Base-by-base conservation (phyloP, 2,329 filamentous ascomycete species). In the Aureobasidium sp. region DNA sequence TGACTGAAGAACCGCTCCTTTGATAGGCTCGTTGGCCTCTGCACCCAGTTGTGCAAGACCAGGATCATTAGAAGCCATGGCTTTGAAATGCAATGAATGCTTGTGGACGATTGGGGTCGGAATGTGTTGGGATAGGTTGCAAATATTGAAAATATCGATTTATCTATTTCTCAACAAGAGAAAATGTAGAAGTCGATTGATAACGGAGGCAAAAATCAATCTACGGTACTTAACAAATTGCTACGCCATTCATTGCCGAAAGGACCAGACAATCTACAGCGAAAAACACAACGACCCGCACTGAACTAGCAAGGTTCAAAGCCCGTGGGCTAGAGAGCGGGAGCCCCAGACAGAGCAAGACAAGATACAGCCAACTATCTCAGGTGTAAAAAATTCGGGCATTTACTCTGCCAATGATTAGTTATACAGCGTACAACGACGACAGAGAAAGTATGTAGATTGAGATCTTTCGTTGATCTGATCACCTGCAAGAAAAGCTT, bases 1-100 rank as follows among this genome's bases (percentile, higher is more conserved):
- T 5, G 47, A 32, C 30, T 65, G 53, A 50, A 66, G 63, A 14
- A 68, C 62, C 39, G 65, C 64, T 50, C 70, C 70, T 65, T 72
- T 70, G 21, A 63, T 62, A 2, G 70, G 67, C 50, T 74, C 72
- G 55, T 70, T 69, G 45, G 68, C 71, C 13, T 62, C 45, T 14
- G 69, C 71, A 42, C 64, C 64, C 41, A 66, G 55, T 30, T 66
- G 65, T 39, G 68, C 69, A 29, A 72, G 66, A n/a, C 68, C 70
- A 1, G 71, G 68, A 61, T 73, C 68, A 60, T 65, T 66, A n/a
- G 72, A 64, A 53, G 71, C 72, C 71, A 74, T 74, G 25, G 13
- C 14, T 29, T 16, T n/a, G 49, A 30, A 53, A 14, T 41, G 13
- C 14, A n/a, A 48, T 32, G 11, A 25, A 7, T 14, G 42, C 25